These are phyloP conservation scores for Limonium bicolor DNA, from an alignment of 148 eudicot genomes.

Conservation along the genomic window DNA sequence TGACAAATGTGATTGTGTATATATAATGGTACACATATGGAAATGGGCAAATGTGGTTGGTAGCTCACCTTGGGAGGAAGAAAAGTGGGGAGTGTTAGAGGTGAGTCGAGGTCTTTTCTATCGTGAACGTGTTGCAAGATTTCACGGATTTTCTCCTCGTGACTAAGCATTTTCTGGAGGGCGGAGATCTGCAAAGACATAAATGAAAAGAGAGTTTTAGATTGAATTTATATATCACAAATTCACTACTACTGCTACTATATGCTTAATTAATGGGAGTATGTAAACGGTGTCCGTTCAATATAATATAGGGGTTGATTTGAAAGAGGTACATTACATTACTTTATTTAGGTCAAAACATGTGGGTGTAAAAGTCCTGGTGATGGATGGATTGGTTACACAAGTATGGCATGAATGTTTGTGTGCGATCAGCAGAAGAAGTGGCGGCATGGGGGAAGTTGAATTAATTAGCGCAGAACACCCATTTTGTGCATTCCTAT, in stretches of 20 bases:
- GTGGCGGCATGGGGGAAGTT: no score
- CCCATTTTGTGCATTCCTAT: no score
- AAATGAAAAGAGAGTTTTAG: background rate
- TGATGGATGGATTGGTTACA: background rate
- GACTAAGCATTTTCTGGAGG: constrained; percentile 52
- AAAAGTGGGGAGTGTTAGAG: constrained; percentile 25
- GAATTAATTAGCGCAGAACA: no score
- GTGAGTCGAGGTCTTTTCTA: constrained; percentile 22
- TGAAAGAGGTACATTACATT: background rate
- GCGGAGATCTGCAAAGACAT: constrained; percentile 29
- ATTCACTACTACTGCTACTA: background rate
- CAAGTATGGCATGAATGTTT: no score
- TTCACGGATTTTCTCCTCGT: constrained; percentile 52
- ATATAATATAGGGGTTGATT: background rate
- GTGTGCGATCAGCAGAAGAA: no score
- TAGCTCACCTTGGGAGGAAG: constrained; percentile 50
- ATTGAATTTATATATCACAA: background rate
- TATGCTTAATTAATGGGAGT: no score
- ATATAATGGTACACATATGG: background rate
- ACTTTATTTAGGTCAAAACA: background rate
- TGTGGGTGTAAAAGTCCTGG: background rate
- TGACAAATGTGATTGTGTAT: background rate
- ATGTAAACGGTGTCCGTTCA: no score
- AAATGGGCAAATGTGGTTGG: background rate
- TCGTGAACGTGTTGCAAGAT: constrained; percentile 33